Percentiles rank a stretch among this genome's conserved stretches.
Evolutionary conservation across 148 eudicot genomes (phyloP).

Genomic region (Hydrangea macrophylla): DNA sequence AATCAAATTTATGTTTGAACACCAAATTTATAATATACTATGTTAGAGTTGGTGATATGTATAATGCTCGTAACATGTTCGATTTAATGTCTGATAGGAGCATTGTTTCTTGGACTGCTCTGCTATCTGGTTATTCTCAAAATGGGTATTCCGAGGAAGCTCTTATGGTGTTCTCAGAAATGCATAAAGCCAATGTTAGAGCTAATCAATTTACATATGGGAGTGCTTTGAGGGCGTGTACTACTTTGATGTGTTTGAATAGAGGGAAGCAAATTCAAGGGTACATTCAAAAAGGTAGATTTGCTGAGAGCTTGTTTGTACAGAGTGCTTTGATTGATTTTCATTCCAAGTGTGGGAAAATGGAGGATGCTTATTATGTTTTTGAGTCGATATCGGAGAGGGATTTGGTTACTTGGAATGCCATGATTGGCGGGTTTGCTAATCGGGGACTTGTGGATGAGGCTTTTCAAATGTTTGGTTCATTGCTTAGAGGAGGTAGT

Average conservation of each 20-base stretch:
- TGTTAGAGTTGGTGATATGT: conserved; percentile 12
- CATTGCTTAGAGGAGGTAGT: conserved; percentile 21
- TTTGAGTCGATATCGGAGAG: conserved; percentile 18
- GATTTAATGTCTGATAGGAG: conserved; percentile 21
- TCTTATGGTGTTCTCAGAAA: conserved; percentile 11
- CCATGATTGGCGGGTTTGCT: conserved; percentile 22
- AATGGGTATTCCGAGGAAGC: conserved; percentile 21
- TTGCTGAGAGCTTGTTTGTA: conserved; percentile 18
- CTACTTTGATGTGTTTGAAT: conserved; percentile 12
- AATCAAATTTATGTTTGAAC: conserved; percentile 3
- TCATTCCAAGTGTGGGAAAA: conserved; percentile 18
- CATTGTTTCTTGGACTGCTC: conserved; percentile 19
- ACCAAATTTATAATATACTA: conserved; percentile 19
- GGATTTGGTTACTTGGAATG: conserved; percentile 23
- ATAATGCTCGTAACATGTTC: conserved; percentile 15
- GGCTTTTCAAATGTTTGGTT: conserved; percentile 16
- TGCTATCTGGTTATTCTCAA: conserved; percentile 18
- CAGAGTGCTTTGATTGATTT: conserved; percentile 24
- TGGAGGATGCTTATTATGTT: conserved; percentile 12
- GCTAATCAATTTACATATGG: conserved; percentile 23
- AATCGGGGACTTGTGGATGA: conserved; percentile 8
- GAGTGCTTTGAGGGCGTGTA: conserved; percentile 20
- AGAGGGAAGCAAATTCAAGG: conserved; percentile 19
- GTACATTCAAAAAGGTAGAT: conserved; percentile 17
- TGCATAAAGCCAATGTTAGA: conserved; percentile 13